Percentiles rank a stretch among this genome's conserved stretches.
Conservation (phyloP, 768 basidiomycete species). For the Boletus patriciae region DNA sequence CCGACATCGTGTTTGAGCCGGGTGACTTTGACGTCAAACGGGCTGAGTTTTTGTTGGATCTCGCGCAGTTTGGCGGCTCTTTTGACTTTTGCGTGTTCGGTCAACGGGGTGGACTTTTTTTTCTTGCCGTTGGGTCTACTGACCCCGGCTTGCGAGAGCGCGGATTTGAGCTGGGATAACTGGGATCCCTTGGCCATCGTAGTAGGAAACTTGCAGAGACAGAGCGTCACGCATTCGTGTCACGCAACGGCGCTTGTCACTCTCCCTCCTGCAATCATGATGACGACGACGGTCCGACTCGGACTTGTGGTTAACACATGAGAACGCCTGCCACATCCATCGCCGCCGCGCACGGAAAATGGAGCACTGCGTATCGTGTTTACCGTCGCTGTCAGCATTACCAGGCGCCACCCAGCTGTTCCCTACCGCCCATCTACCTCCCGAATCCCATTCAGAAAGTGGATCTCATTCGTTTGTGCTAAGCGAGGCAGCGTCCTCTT, state of each 20-base stretch:
- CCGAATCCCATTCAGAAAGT: background rate
- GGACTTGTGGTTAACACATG: too few relatives aligned
- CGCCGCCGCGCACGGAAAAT: background rate
- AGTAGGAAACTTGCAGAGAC: background rate
- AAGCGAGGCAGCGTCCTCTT: background rate
- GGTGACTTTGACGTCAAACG: slow-evolving; percentile 92
- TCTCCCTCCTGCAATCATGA: too few relatives aligned
- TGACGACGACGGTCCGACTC: too few relatives aligned
- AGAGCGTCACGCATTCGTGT: slow-evolving; percentile 1
- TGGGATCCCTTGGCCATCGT: slow-evolving; percentile 74
- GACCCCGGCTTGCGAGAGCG: slow-evolving; percentile 79
- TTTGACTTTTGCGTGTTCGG: slow-evolving; percentile 82
- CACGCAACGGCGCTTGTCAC: background rate
- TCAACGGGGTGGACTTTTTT: slow-evolving; percentile 53
- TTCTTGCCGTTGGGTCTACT: slow-evolving; percentile 64
- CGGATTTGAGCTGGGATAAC: slow-evolving; percentile 85
- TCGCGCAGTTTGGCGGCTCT: slow-evolving; percentile 75
- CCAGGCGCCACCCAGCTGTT: background rate
- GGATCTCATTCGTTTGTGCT: background rate
- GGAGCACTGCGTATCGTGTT: background rate
- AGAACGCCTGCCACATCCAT: too few relatives aligned
- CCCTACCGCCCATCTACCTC: background rate
- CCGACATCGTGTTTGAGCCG: slow-evolving; percentile 93
- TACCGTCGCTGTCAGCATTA: background rate
- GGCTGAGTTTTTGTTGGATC: slow-evolving; percentile 85